These are phyloP conservation scores for Lepidium didymum DNA, from an alignment of 345 rosid species.

Conservation along the genomic window DNA sequence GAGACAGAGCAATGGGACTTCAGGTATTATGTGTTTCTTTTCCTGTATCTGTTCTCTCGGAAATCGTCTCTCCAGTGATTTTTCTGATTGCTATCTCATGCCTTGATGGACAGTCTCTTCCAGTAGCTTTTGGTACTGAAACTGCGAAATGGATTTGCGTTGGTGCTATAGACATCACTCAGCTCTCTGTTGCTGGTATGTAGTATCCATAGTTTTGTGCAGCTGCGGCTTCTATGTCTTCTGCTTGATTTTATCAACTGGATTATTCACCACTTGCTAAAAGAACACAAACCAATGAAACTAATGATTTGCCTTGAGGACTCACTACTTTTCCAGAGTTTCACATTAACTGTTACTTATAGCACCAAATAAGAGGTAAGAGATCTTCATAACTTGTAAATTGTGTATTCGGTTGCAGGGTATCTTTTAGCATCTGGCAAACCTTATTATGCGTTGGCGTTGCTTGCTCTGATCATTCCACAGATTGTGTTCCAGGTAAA, in stretches of 20 bases:
- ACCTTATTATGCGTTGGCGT: constrained; percentile 81
- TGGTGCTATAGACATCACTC: constrained; percentile 94
- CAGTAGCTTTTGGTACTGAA: constrained; percentile 96
- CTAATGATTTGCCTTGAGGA: neutral
- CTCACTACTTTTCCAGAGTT: neutral
- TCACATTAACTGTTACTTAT: neutral
- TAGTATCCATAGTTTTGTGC: neutral
- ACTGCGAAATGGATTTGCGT: constrained; percentile 99
- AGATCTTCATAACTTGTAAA: neutral
- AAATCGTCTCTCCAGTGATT: neutral
- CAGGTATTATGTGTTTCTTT: constrained; percentile 12
- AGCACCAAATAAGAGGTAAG: neutral
- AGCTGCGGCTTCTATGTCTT: neutral
- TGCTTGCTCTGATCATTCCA: constrained; percentile 66
- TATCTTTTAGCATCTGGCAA: constrained; percentile 92
- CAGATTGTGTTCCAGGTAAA: constrained; percentile 88
- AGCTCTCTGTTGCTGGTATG: constrained; percentile 87
- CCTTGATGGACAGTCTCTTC: constrained; percentile 52
- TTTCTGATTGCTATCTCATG: neutral
- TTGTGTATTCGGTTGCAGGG: constrained; percentile 37
- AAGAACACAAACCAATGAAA: neutral
- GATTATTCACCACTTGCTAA: neutral
- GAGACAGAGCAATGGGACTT: constrained; percentile 91
- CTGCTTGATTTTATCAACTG: neutral
- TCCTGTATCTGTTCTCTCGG: neutral